Base-by-base conservation (phyloP, 352 stramenopile genomes). In the Saprolegnia diclina region DNA sequence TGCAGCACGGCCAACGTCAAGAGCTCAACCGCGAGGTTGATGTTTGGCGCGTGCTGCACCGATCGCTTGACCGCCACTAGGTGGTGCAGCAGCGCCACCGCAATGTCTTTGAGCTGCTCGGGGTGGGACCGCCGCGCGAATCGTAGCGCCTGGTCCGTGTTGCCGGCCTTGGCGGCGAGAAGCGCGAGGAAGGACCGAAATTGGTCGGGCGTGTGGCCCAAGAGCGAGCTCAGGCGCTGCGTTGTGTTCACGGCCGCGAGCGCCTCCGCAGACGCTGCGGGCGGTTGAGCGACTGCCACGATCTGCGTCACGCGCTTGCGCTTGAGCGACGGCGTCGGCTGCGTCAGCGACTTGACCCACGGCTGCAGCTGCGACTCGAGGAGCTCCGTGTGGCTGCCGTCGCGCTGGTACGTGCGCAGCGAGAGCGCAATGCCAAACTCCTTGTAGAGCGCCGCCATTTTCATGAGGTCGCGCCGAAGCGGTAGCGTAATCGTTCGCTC, bases 181-280 rank as follows among this genome's bases (percentile, higher is more conserved):
- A 54, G n/a, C 6, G 42, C 63, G 18, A 62, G 37, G n/a, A 69
- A 59, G n/a, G 63, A 29, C 11, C 63, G 63, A 69, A 63, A 69
- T 26, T 69, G 21, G 21, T 24, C 22, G 16, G 45, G 46, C 22
- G 63, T n/a, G 37, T 42, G 38, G 7, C 63, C 63, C 29, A 69
- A 24, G 6, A 69, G 29, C 32, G 37, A 56, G 14, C 45, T 62
- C 13, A 52, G 46, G 19, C 54, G 63, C 32, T 69, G 63, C 5
- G 45, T 45, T 16, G n/a, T 61, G 13, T 37, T 32, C 24, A 63
- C 13, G 7, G 48, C 37, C 1, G 37, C 35, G 4, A 38, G 32
- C 19, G 26, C 63, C 42, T 69, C 63, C 5, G 26, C 21, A 19
- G 63, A 55, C 62, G 45, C 55, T 48, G 19, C 19, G 10, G 21